Base-by-base conservation (phyloP, 225 moss, liverwort and hornwort genomes). In the Anthoceros angustus region DNA sequence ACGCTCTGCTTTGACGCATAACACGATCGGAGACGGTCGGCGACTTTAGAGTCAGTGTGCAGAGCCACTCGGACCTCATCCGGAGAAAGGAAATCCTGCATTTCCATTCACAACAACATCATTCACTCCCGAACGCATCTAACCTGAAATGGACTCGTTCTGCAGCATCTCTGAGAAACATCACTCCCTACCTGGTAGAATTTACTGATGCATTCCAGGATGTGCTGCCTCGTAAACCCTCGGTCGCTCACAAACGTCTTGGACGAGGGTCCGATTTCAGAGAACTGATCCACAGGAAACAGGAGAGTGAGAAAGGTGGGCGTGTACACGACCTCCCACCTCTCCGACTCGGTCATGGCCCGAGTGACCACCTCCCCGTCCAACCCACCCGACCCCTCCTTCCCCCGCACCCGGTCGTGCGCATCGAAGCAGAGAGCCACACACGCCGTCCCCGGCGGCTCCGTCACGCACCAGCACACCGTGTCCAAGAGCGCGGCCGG, bases 1-100 rank as follows among this genome's bases (percentile, higher is more conserved):
- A 79, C 81, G 20, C 77, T 75, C 71, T 79, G 81, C 70, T 77
- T 73, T 20, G 84, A 82, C 39, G 77, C 76, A 70, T 77, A 84
- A 10, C 77, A 67, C 12, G 74, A 66, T 65, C 84, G 75, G 62
- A 84, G 73, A 55, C 77, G 77, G 70, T 84, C 84, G 39, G 84
- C 84, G 41, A 81, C 79, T 75, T 84, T 84, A 32, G 84, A 84
- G 71, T 84, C 84, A 65, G 84, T 84, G 63, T 84, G 82, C 62
- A 84, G 66, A 25, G 82, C 84, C 72, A 79, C 84, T 41, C 69
- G 62, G 39, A 84, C 75, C 71, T 84, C 84, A 42, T 82, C 82
- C 25, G 75, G 45, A 43, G 79, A 70, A 61, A 84, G 65, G 18
- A 25, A 71, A 70, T 79, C 84, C 84, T 84, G 63, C 72, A 18